Percentiles rank a stretch among this genome's conserved stretches.
phyloP scores from a whole-genome alignment of 306 rosid genomes.

The Pyrus bretschneideri region DNA sequence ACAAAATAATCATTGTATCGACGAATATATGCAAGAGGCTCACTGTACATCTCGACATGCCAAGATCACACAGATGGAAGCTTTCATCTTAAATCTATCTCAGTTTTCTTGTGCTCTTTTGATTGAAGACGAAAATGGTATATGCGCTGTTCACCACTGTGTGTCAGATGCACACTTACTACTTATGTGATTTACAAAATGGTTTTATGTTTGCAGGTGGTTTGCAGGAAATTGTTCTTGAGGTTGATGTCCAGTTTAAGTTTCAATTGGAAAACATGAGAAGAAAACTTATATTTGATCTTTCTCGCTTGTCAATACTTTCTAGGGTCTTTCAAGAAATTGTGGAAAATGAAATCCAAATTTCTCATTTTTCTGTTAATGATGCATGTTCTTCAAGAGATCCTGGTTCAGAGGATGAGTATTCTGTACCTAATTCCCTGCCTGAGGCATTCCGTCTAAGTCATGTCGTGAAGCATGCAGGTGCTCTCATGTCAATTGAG shows the following conservation, averaged over 20 bases:
- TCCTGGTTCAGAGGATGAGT: constrained; percentile 16
- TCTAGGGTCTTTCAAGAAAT: constrained; percentile 46
- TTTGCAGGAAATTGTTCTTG: constrained; percentile 53
- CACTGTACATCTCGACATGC: constrained; percentile 31
- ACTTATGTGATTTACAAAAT: constrained; percentile 8
- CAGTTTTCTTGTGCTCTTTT: constrained; percentile 45
- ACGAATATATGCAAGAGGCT: constrained; percentile 30
- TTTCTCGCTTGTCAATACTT: constrained; percentile 53
- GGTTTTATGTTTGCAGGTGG: constrained; percentile 48
- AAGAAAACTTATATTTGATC: constrained; percentile 41
- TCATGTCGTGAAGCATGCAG: constrained; percentile 47
- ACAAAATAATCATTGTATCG: constrained; percentile 16
- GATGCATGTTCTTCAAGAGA: constrained; percentile 53
- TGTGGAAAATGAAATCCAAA: constrained; percentile 28
- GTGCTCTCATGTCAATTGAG: constrained; percentile 52
- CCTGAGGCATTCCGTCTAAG: constrained; percentile 26
- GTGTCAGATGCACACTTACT: background rate
- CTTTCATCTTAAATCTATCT: constrained; percentile 48
- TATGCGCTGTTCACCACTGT: constrained; percentile 8
- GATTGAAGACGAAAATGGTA: constrained; percentile 63
- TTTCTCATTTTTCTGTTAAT: constrained; percentile 56
- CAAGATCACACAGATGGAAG: constrained; percentile 33
- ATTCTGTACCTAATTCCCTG: constrained; percentile 6
- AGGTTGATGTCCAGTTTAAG: constrained; percentile 47
- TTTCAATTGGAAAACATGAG: constrained; percentile 37